These are phyloP conservation scores for Penicillium sumatraense DNA, from an alignment of 2,329 filamentous ascomycete species.

Conservation along the genomic window DNA sequence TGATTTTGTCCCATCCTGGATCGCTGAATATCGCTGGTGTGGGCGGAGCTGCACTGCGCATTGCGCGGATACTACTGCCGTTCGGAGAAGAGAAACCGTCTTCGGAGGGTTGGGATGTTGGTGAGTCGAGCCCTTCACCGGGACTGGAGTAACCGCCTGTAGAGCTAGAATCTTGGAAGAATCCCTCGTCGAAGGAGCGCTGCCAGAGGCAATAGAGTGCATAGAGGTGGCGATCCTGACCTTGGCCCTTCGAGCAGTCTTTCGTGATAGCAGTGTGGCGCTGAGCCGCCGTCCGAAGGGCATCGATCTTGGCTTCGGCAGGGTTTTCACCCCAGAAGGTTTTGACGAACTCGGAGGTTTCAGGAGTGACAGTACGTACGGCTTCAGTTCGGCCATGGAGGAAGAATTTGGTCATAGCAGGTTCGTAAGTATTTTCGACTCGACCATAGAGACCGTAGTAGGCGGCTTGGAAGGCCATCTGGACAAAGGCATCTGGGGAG, in stretches of 20 bases:
- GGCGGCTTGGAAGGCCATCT: conserved; percentile 98
- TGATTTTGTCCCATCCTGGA: conserved; percentile 89
- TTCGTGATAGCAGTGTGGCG: conserved; percentile 80
- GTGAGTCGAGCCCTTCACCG: conserved; percentile 36
- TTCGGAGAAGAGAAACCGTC: conserved; percentile 44
- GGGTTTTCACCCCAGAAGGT: conserved; percentile 95
- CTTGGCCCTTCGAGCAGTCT: conserved; percentile 86
- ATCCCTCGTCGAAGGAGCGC: conserved; percentile 76
- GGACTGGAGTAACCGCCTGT: conserved; percentile 71
- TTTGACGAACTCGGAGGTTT: conserved; percentile 85
- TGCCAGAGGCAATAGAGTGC: conserved; percentile 96
- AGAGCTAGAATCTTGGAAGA: conserved; percentile 54
- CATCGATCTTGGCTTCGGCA: conserved; percentile 79
- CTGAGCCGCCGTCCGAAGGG: conserved; percentile 80
- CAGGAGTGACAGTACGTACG: conserved; percentile 80
- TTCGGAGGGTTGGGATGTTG: conserved; percentile 45
- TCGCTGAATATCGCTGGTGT: conserved; percentile 84
- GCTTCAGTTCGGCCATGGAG: conserved; percentile 95
- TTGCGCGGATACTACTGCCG: conserved; percentile 59
- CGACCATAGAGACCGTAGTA: conserved; percentile 97
- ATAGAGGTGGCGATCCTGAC: conserved; percentile 91
- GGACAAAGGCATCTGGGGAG: conserved; percentile 94
- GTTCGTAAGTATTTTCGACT: conserved; percentile 94
- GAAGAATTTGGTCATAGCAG: conserved; percentile 95
- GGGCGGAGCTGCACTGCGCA: conserved; percentile 47